Percentiles rank a stretch among this genome's conserved stretches.
phyloP scores from a whole-genome alignment of 2,329 filamentous ascomycete species.

The Hymenoscyphus scutula region DNA sequence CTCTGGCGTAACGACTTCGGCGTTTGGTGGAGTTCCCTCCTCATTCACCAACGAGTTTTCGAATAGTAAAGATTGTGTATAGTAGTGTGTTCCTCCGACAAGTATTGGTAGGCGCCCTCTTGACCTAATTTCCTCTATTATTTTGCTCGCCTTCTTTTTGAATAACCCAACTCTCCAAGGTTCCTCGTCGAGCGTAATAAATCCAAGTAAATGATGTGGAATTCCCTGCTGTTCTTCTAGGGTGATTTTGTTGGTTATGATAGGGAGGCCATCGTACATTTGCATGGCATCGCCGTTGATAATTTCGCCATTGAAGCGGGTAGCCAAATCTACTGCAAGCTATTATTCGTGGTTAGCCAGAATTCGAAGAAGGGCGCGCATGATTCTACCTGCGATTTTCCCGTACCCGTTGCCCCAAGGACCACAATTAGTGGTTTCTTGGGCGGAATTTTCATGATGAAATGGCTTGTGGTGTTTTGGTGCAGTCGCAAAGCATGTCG shows the following conservation, averaged over 20 bases:
- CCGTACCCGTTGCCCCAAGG: slow-evolving; percentile 87
- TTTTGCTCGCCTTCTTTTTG: slow-evolving; percentile 62
- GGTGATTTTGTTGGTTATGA: slow-evolving; percentile 94
- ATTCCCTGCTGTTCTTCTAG: slow-evolving; percentile 71
- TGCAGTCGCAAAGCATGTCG: slow-evolving; percentile 9
- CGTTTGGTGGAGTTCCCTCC: slow-evolving; percentile 31
- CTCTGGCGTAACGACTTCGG: slow-evolving; percentile 37
- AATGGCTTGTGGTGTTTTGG: background rate
- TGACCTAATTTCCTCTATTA: slow-evolving; percentile 74
- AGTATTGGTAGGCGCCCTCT: slow-evolving; percentile 83
- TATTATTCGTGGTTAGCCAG: slow-evolving; percentile 22
- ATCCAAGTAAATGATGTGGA: slow-evolving; percentile 83
- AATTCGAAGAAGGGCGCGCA: background rate
- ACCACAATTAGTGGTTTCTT: slow-evolving; percentile 70
- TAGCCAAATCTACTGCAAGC: slow-evolving; percentile 78
- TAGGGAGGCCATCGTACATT: slow-evolving; percentile 84
- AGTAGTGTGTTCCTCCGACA: slow-evolving; percentile 95
- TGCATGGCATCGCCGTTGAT: slow-evolving; percentile 99
- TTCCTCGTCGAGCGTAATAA: slow-evolving; percentile 70
- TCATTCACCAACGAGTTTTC: slow-evolving; percentile 60
- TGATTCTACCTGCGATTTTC: slow-evolving; percentile 74
- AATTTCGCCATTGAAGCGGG: slow-evolving; percentile 82
- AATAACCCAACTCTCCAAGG: slow-evolving; percentile 84
- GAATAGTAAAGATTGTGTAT: slow-evolving; percentile 85
- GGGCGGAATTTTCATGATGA: slow-evolving; percentile 38